Conservation (phyloP, 1,139 yeast species). For the Nakaseomyces sp. region DNA sequence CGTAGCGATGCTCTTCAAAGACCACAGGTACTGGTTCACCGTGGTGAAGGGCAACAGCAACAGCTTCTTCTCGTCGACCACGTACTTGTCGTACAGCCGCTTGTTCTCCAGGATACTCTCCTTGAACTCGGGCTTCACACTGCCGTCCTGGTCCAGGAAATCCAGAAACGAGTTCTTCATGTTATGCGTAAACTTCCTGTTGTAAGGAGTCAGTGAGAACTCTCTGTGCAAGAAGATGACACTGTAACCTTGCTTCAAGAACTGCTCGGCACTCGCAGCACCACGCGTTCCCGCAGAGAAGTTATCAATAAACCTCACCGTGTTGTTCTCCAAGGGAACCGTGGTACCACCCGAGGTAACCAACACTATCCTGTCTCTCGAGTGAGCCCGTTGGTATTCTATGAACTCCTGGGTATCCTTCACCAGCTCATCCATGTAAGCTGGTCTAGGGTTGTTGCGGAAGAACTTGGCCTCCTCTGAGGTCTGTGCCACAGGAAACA, state of each 20-base stretch:
- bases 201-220: conserved; percentile 82
- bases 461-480: conserved; percentile 73
- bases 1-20: conserved; percentile 61
- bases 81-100: conserved; percentile 53
- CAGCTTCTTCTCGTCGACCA: conserved; percentile 33
- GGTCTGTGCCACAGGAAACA: conserved; percentile 64
- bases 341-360: conserved; percentile 98
- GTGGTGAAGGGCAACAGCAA: conserved; percentile 84
- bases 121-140: conserved; percentile 51
- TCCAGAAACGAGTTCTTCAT: conserved; percentile 73
- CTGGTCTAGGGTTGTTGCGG: conserved; percentile 61
- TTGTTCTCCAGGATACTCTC: conserved; percentile 57
- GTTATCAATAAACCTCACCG: conserved; percentile 92
- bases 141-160: conserved; percentile 53
- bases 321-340: conserved; percentile 92
- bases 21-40: conserved; percentile 85
- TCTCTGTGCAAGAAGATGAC: conserved; percentile 90
- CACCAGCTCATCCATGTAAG: conserved; percentile 56
- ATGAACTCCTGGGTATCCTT: conserved; percentile 53
- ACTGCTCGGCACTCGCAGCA: conserved; percentile 89
- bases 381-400: conserved; percentile 36
- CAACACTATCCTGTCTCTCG: conserved; percentile 54
- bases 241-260: conserved; percentile 76
- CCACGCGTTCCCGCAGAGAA: conserved; percentile 98
- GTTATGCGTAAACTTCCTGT: conserved; percentile 80